Evolutionary conservation across 352 stramenopile genomes (phyloP).

Genomic region (Pythium chondricola): DNA sequence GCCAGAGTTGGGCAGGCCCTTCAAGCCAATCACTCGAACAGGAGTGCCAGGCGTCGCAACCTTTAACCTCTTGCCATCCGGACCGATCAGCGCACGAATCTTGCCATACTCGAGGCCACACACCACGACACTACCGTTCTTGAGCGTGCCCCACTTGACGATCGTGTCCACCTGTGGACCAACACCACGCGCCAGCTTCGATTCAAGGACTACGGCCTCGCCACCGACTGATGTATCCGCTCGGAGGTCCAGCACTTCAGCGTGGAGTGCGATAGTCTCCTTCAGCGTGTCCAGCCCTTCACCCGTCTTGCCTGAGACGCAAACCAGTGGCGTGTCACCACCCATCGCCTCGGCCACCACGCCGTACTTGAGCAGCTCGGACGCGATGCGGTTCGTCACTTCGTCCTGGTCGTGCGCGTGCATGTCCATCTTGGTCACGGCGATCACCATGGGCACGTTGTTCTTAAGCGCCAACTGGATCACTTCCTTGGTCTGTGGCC

Average conservation of each 20-base stretch:
- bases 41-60: constrained; percentile 86
- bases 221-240: constrained; percentile 85
- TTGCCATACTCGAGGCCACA: constrained; percentile 94
- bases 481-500: constrained; percentile 97
- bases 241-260: constrained; percentile 95
- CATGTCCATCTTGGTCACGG: constrained; percentile 97
- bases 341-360: constrained; percentile 93
- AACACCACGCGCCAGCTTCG: constrained; percentile 90
- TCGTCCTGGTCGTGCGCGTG: constrained; percentile 64
- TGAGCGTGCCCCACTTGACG: constrained; percentile 96
- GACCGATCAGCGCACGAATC: constrained; percentile 73
- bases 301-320: constrained; percentile 95
- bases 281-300: constrained; percentile 94
- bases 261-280: constrained; percentile 94
- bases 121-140: constrained; percentile 92
- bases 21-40: constrained; percentile 85
- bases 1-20: constrained; percentile 74
- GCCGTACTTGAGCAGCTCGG: constrained; percentile 91
- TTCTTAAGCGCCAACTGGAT: constrained; percentile 92
- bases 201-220: constrained; percentile 96
- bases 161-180: constrained; percentile 94
- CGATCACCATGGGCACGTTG: constrained; percentile 95
- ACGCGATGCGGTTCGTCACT: constrained; percentile 55
- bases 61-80: constrained; percentile 83
- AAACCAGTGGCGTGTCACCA: constrained; percentile 90